Evolutionary conservation across 129 eudicot species (phyloP), one percentile per base, ranked within the genome.

Genomic region (Lactuca saligna): DNA sequence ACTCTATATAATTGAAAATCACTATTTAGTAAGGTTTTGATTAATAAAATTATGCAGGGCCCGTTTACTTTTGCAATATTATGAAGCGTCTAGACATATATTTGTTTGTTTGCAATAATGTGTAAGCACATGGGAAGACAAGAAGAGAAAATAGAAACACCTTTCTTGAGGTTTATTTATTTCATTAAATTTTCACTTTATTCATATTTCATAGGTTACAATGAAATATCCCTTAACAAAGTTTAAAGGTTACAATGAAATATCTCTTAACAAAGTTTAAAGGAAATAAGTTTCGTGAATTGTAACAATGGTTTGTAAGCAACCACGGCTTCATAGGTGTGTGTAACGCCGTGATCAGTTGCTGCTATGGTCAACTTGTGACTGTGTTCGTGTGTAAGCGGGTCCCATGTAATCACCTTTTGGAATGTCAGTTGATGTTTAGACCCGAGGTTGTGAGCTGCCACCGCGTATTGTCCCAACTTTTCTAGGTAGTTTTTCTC

Each of bases 261-360:
- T 50, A n/a, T 32, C 60, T 46, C 15, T 59, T 35, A 75, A 58
- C 12, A 61, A 25, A 51, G 51, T 50, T 75, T 50, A 44, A 75
- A 75, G 75, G 80, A 75, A 68, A 75, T 61, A 38, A 75, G 80
- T 41, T 68, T 68, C 75, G 68, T 75, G 64, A 14, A 60, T 15
- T 68, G 65, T 1, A 60, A 51, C 64, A 61, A 13, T 68, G 80
- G 80, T 69, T 75, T 75, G 64, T 51, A 39, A 53, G 63, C 61
- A 29, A 75, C 80, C 38, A 75, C 80, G 11, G 69, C 80, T 61
- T 75, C 75, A 15, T 75, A 75, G 11, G 80, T 75, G 51, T 75
- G 69, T 11, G 75, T 37, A 37, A 75, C 37, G 25, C 70, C 58
- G 17, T 68, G 50, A 4, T 68, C 69, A 25, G 75, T 25, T 6